phyloP scores from a whole-genome alignment of 768 basidiomycete genomes.

The Trametes cinnabarina region DNA sequence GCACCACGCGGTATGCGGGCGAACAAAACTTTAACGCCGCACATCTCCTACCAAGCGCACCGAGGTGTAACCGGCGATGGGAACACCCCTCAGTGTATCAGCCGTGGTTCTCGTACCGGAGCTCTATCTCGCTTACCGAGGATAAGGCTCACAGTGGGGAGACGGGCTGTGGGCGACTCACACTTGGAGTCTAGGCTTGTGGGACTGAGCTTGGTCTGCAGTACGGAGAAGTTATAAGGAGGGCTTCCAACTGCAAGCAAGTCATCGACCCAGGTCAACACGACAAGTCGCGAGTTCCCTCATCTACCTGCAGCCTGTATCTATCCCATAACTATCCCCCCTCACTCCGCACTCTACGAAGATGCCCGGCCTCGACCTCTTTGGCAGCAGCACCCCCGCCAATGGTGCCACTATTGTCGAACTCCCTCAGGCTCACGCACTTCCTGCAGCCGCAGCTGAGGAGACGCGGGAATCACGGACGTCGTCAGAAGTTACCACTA shows the following conservation, averaged over 20 bases:
- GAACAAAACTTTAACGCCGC: conserved; percentile 16
- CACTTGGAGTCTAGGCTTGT: background rate
- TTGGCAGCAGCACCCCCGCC: conserved; percentile 23
- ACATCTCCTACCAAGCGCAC: conserved; percentile 6
- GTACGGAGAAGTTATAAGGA: background rate
- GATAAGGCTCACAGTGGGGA: background rate
- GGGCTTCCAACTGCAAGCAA: background rate
- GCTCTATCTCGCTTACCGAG: background rate
- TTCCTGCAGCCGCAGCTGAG: background rate
- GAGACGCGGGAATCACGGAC: background rate
- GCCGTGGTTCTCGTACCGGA: background rate
- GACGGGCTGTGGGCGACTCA: background rate
- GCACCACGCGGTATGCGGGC: conserved; percentile 8
- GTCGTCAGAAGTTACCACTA: background rate
- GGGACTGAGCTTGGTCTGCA: background rate
- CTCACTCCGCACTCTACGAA: background rate
- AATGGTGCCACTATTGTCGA: conserved; percentile 19
- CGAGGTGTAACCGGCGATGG: conserved; percentile 2
- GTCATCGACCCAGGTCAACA: conserved; percentile 2
- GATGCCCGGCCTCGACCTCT: conserved; percentile 30
- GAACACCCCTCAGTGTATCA: background rate
- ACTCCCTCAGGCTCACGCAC: conserved; percentile 3
- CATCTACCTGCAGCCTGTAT: background rate
- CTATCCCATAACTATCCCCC: conserved; percentile 13
- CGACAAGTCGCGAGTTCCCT: background rate